Conservation (phyloP, 1,139 yeast species). For the Lodderomyces metapsilosis region DNA sequence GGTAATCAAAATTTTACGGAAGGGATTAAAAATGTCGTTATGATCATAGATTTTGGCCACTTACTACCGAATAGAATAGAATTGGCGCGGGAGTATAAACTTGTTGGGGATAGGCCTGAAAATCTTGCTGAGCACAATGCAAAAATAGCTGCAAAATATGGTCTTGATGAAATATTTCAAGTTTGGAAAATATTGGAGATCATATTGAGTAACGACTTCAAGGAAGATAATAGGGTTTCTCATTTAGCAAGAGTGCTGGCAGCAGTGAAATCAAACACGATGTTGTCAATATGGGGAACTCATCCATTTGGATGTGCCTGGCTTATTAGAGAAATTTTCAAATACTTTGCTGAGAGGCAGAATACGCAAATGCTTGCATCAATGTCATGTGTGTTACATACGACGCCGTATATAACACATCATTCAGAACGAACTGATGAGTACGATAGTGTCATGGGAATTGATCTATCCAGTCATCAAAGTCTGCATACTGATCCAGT, state of each 20-base stretch:
- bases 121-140: conserved; percentile 69
- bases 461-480: background rate
- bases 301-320: conserved; percentile 82
- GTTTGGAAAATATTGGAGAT: conserved; percentile 73
- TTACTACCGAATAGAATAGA: conserved; percentile 76
- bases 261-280: background rate
- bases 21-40: conserved; percentile 51
- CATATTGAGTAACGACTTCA: conserved; percentile 25
- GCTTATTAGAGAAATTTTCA: conserved; percentile 64
- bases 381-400: conserved; percentile 60
- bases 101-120: conserved; percentile 66
- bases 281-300: conserved; percentile 56
- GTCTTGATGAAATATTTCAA: conserved; percentile 61
- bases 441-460: background rate
- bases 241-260: background rate
- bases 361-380: conserved; percentile 90
- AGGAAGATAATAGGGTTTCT: background rate
- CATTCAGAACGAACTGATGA: background rate
- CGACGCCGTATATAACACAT: background rate
- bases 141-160: conserved; percentile 65
- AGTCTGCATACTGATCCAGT: background rate
- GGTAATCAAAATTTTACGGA: conserved; percentile 16
- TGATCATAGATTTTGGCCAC: conserved; percentile 63
- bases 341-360: conserved; percentile 60
- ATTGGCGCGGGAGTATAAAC: conserved; percentile 72